phyloP scores from a whole-genome alignment of 2,329 filamentous ascomycete species.

The Botrytis elliptica region DNA sequence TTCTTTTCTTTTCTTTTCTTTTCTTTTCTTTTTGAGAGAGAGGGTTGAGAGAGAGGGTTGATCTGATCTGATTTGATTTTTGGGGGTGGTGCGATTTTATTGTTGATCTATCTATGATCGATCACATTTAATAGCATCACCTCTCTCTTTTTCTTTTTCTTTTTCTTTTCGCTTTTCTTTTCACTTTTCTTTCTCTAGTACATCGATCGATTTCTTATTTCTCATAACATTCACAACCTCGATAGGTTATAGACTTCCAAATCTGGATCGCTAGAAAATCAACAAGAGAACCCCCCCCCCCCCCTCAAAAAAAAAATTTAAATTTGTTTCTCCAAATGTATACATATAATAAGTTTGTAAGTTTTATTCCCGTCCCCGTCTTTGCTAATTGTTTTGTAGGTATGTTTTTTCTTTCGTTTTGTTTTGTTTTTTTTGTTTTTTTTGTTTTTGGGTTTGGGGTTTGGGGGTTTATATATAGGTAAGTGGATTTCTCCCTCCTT shows the following conservation, averaged over 20 bases:
- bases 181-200: background rate
- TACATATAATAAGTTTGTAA: background rate
- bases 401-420: too few relatives aligned
- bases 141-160: background rate
- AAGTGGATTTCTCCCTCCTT: background rate
- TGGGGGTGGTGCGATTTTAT: background rate
- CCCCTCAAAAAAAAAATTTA: too few relatives aligned
- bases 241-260: too few relatives aligned
- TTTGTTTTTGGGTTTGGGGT: too few relatives aligned
- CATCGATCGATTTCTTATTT: background rate
- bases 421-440: background rate
- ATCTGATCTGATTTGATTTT: too few relatives aligned
- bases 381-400: background rate
- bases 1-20: background rate
- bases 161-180: background rate
- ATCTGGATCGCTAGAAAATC: too few relatives aligned
- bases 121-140: too few relatives aligned
- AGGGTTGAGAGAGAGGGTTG: too few relatives aligned
- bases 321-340: background rate
- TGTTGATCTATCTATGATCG: too few relatives aligned
- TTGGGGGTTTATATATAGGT: background rate
- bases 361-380: background rate
- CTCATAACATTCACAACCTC: too few relatives aligned
- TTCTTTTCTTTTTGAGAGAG: background rate
- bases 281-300: too few relatives aligned